phyloP scores from a whole-genome alignment of 306 rosid species.

The Cotoneaster glaucophyllus region DNA sequence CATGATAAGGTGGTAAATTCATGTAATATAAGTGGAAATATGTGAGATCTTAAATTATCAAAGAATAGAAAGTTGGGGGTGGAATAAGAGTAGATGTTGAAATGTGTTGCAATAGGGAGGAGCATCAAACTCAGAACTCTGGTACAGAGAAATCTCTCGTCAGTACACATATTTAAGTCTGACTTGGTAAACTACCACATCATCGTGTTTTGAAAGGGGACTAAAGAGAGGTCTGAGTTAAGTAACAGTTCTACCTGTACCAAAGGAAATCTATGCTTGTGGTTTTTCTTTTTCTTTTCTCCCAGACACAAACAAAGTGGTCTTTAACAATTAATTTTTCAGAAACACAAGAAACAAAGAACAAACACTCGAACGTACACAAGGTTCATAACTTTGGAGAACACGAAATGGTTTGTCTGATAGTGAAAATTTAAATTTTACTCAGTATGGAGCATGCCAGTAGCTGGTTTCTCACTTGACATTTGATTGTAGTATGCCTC shows the following conservation, averaged over 20 bases:
- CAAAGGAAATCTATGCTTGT: neutral
- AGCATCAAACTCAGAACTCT: neutral
- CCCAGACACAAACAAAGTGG: no score
- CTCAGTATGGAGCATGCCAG: no score
- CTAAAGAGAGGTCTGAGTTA: neutral
- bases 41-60: neutral
- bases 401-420: no score
- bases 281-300: neutral
- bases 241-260: neutral
- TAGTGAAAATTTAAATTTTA: no score
- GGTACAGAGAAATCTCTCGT: neutral
- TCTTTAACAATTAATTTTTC: no score
- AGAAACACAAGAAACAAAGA: no score
- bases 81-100: neutral
- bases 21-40: neutral
- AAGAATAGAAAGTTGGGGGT: neutral
- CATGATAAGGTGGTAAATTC: neutral
- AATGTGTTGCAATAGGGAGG: neutral
- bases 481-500: no score
- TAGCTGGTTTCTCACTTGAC: no score
- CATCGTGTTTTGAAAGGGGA: neutral
- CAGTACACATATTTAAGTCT: neutral
- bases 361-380: no score
- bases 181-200: neutral
- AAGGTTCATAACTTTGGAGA: no score